A percentile compares a stretch with the other conserved stretches of the same genome.
These are phyloP conservation scores for Cyberlindnera galapagoensis DNA, from an alignment of 805 yeast genomes.

Conservation along the genomic window DNA sequence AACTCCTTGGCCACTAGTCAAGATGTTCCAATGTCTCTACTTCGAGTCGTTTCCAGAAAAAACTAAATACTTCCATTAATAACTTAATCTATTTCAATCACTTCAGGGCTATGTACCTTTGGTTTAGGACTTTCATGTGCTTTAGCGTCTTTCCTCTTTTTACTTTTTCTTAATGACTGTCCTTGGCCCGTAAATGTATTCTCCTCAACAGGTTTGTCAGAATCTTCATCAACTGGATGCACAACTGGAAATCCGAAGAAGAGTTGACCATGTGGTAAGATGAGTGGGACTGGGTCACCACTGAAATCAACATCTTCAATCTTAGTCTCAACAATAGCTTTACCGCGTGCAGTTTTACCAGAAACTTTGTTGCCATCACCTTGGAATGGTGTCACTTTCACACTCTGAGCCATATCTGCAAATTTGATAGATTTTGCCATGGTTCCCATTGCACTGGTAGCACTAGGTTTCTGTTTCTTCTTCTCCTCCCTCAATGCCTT, in stretches of 20 bases:
- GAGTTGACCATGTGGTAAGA: slow-evolving; percentile 76
- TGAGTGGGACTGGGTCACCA: slow-evolving; percentile 66
- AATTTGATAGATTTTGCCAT: slow-evolving; percentile 75
- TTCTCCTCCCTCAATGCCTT: slow-evolving; percentile 19
- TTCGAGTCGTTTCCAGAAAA: slow-evolving; percentile 27
- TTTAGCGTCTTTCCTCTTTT: slow-evolving; percentile 59
- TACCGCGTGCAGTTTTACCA: slow-evolving; percentile 39
- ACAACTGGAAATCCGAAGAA: slow-evolving; percentile 88
- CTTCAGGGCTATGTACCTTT: slow-evolving; percentile 66
- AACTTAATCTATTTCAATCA: slow-evolving; percentile 60
- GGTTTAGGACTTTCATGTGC: slow-evolving; percentile 51
- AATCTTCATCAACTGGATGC: slow-evolving; percentile 34
- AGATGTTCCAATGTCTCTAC: slow-evolving; percentile 33
- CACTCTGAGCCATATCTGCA: slow-evolving; percentile 46
- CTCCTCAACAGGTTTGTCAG: slow-evolving; percentile 23
- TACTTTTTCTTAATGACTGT: slow-evolving; percentile 62
- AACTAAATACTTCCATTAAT: slow-evolving; percentile 1
- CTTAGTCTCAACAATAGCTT: slow-evolving; percentile 16
- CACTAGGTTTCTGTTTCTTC: slow-evolving; percentile 2
- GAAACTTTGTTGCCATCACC: slow-evolving; percentile 72
- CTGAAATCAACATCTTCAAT: slow-evolving; percentile 42
- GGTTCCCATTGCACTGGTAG: slow-evolving; percentile 44
- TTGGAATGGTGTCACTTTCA: slow-evolving; percentile 32
- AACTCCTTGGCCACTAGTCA: slow-evolving; percentile 13
- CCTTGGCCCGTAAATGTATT: slow-evolving; percentile 59